Evolutionary conservation across 352 stramenopile genomes (phyloP), one percentile per base, ranked within the genome.

Genomic region (Aphanomyces euteiches): DNA sequence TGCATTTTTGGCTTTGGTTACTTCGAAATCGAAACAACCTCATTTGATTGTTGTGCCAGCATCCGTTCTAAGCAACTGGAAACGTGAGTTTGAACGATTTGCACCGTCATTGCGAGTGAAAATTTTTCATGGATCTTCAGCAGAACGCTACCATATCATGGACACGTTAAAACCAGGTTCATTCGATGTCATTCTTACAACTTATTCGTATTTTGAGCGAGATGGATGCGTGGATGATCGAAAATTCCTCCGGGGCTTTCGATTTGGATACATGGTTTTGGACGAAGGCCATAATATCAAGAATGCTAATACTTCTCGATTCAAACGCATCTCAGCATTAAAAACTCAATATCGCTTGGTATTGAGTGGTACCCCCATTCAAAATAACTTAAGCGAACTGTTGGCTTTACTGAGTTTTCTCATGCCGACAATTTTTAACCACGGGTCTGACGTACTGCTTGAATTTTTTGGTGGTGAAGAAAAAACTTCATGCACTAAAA

Each of bases 281-380:
- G 92, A 98, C 61, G 92, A 98, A 78, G 92, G 88, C 5, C 92
- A 98, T 77, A 95, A 82, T 73, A 96, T 97, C 72, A 97, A 97
- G 72, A 97, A 97, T 77, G 82, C 88, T 41, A 90, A 93, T 48
- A 89, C 83, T 2, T 94, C 88, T 13, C 81, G 92, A 5, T 98
- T 97, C 75, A 92, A 91, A 61, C 81, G 88, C n/a, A 90, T 97
- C 56, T 81, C 82, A n/a, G 81, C 81, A 6, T 74, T 96, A 72
- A 81, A 87, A 13, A 83, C 79, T 28, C 76, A 79, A 45, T 87
- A 91, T 53, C 81, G 87, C 0, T 69, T 97, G 17, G 82, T 96
- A 21, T 60, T 97, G 57, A 95, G 81, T 61, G 90, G 90, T 12
- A 97, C 90, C 15, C 90, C 90, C 3, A 94, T 97, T 59, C 90